Evolutionary conservation across 306 rosid species (phyloP), one percentile per base, ranked within the genome.

Genomic region (Rosa chinensis): DNA sequence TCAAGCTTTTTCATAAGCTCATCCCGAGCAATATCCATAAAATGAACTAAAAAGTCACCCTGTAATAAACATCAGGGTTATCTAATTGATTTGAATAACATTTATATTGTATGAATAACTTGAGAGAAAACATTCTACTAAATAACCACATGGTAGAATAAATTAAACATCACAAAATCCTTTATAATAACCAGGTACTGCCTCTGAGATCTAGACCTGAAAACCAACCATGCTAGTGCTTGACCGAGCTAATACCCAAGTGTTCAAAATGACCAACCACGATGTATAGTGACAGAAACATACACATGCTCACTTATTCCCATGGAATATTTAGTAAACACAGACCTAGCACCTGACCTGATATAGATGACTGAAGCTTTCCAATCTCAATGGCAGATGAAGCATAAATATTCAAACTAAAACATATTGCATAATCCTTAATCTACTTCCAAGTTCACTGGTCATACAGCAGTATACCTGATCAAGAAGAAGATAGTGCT

Each of bases 31-130:
- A 95, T 95, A 88, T 95, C 99, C 99, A 92, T 92, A 83, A 95
- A 95, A 86, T 95, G 97, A 73, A 95, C 99, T 82, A 95, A 90
- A 91, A 92, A 95, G 88, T 95, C 99, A 80, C 98, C 99, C 99
- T 95, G 92, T 62, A 83, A 55, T 69, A 66, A n/a, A 73, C 43
- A 66, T 39, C 68, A 52, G 43, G 45, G 69, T 55, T 64, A 35
- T 40, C 80, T 20, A 21, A 10, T 16, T 68, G 11, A 21, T 42
- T 66, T 70, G 18, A 77, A 72, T 72, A 66, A 73, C 12, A 64
- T 25, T 25, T 66, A 71, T 75, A 79, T 84, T 69, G 66, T 47
- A 63, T 74, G 45, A 13, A 78, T 18, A 74, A 66, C 48, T 64
- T 62, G 47, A 67, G 25, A 48, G 43, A 68, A 28, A 58, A 78